These are phyloP conservation scores for Silene vulgaris DNA, from an alignment of 179 eudicot genomes.

Conservation along the genomic window DNA sequence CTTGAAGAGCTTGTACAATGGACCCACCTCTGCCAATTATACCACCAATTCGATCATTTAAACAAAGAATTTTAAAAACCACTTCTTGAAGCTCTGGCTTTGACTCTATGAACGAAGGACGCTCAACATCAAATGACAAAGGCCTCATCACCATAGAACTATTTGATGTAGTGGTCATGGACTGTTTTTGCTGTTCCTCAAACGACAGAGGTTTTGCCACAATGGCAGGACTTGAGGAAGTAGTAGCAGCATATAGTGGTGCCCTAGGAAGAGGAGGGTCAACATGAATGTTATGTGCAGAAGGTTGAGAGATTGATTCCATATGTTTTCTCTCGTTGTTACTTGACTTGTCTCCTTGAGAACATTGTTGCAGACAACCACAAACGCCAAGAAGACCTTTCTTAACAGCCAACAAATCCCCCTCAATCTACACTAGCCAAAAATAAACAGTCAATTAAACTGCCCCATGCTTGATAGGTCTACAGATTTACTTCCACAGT, in stretches of 20 bases:
- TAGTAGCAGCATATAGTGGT: slow-evolving; percentile 3
- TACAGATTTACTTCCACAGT: slow-evolving; percentile 1
- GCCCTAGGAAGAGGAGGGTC: slow-evolving; percentile 29
- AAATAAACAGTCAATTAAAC: slow-evolving; percentile 9
- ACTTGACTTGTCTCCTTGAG: slow-evolving; percentile 35
- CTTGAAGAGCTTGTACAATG: slow-evolving; percentile 57
- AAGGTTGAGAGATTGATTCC: slow-evolving; percentile 34
- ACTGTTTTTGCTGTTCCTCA: slow-evolving; percentile 20
- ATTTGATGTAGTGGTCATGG: slow-evolving; percentile 29
- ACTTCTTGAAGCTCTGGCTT: slow-evolving; percentile 39
- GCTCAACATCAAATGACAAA: slow-evolving; percentile 33
- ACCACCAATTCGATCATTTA: slow-evolving; percentile 55
- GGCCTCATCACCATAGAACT: slow-evolving; percentile 32
- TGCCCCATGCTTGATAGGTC: not conserved
- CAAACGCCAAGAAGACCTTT: slow-evolving; percentile 61
- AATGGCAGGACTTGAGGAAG: not conserved
- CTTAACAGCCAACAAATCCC: slow-evolving; percentile 52
- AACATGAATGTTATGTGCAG: slow-evolving; percentile 27
- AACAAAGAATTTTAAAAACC: slow-evolving; percentile 60
- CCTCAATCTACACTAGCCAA: slow-evolving; percentile 51
- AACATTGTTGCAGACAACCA: slow-evolving; percentile 54
- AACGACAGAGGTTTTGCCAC: slow-evolving; percentile 1
- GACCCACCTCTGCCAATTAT: slow-evolving; percentile 82
- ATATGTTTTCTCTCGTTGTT: slow-evolving; percentile 33
- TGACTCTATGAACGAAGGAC: slow-evolving; percentile 22